A percentile compares a stretch with the other conserved stretches of the same genome.
Evolutionary conservation across 129 eudicot genomes (phyloP).

Genomic region (Ambrosia artemisiifolia): DNA sequence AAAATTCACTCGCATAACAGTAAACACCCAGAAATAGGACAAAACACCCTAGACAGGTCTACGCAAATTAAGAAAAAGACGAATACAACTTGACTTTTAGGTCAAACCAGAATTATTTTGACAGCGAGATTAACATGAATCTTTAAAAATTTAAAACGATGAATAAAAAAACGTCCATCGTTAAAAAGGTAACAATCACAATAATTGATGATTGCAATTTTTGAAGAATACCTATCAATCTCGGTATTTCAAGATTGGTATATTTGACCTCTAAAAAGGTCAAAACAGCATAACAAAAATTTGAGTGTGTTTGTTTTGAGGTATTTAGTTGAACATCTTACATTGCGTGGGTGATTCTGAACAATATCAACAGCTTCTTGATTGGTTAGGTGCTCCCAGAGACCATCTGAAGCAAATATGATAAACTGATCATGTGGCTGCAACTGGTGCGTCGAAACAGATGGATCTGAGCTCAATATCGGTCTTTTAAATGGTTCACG

Average conservation of each 20-base stretch:
- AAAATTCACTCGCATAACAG: not conserved
- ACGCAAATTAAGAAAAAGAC: not conserved
- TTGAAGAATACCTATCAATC: not conserved
- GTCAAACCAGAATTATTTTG: not conserved
- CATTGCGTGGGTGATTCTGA: conserved; percentile 65
- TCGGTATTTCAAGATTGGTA: not conserved
- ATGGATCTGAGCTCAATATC: conserved; percentile 83
- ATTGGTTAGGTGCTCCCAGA: conserved; percentile 95
- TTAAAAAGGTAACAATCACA: not conserved
- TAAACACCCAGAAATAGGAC: too few relatives aligned
- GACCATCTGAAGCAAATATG: conserved; percentile 95
- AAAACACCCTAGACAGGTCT: too few relatives aligned
- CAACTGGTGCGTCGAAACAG: conserved; percentile 63
- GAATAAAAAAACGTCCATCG: not conserved
- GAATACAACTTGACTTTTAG: not conserved
- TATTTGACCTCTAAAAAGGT: conserved; percentile 8
- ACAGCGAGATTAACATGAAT: not conserved
- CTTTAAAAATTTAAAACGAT: not conserved
- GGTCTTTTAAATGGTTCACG: conserved; percentile 87
- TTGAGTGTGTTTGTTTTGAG: not conserved
- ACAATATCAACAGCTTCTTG: conserved; percentile 95
- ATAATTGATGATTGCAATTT: not conserved
- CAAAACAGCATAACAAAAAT: not conserved
- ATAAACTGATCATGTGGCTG: conserved; percentile 86
- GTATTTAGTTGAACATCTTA: conserved; percentile 37